Evolutionary conservation across 2,329 filamentous ascomycete genomes (phyloP), one percentile per base, ranked within the genome.

Genomic region (Claviceps sp.): DNA sequence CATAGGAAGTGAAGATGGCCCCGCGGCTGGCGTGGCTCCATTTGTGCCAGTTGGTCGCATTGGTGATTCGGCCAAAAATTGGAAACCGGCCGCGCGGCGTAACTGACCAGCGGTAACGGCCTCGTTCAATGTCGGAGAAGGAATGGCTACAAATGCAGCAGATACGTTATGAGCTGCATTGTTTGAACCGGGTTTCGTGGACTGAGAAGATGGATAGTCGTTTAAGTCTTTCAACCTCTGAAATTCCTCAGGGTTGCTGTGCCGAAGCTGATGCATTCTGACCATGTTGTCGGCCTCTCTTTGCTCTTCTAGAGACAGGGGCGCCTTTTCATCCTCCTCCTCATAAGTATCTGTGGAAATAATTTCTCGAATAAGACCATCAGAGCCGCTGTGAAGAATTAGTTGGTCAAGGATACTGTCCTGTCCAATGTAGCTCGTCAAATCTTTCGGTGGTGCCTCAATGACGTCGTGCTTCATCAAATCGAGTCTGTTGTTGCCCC

Each of bases 271-370:
- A 41, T 68, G 64, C 54, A 67, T 34, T n/a, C 61, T 59, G 19
- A 66, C 58, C 57, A 67, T 57, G n/a, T 58, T 56, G 17, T 76
- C 70, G 0, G 80, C 79, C 46, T 82, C 76, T 44, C 67, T 69
- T 10, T 72, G 63, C 56, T 89, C 85, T 50, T 85, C 80, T 0
- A 72, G 69, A 0, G 80, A 82, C 22, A 90, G 65, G 17, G 60
- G 59, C 1, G 61, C 62, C 13, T 74, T 73, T 48, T 82, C 68
- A 52, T 85, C 83, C 56, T 89, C 83, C 57, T 80, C 74, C 57
- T 86, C 82, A 57, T 89, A 88, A 0, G 83, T 84, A 57, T 91
- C 84, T 0, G 83, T 85, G 41, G 83, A 76, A 3, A 78, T 73
- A 52, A 91, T 81, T 1, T 69, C 69, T 13, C 73, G 67, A 47